A percentile compares a stretch with the other conserved stretches of the same genome.
These are phyloP conservation scores for Atkinsonella hypoxylon DNA, from an alignment of 2,329 filamentous ascomycete species.

Conservation along the genomic window DNA sequence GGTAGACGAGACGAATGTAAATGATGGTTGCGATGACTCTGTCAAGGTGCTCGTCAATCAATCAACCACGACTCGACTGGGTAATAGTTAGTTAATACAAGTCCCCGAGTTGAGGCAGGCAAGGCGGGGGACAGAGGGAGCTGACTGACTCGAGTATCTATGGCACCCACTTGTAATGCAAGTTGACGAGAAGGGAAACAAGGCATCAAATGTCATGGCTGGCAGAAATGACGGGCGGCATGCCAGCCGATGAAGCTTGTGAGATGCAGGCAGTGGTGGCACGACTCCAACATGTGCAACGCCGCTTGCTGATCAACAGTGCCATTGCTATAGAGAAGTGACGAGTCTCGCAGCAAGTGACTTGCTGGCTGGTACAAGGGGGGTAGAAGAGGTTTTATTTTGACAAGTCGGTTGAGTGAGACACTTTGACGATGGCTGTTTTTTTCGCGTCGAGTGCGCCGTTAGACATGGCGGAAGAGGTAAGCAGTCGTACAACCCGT, in stretches of 20 bases:
- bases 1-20: background rate
- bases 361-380: too few species aligned
- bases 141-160: background rate
- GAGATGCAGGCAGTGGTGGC: background rate
- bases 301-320: slow-evolving; percentile 2
- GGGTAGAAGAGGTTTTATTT: too few species aligned
- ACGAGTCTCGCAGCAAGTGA: too few species aligned
- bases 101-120: too few species aligned
- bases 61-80: too few species aligned
- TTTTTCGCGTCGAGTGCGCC: background rate
- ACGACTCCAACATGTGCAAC: background rate
- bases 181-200: background rate
- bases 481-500: background rate
- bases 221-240: background rate
- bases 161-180: background rate
- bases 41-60: too few species aligned
- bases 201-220: background rate
- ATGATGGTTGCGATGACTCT: background rate
- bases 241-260: background rate
- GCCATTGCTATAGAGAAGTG: slow-evolving; percentile 12
- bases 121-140: background rate
- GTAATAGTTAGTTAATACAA: too few species aligned
- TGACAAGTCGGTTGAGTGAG: too few species aligned
- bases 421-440: background rate
- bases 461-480: background rate